phyloP scores from a whole-genome alignment of 805 yeast genomes.

The Tetrapisispora namnaoensis region DNA sequence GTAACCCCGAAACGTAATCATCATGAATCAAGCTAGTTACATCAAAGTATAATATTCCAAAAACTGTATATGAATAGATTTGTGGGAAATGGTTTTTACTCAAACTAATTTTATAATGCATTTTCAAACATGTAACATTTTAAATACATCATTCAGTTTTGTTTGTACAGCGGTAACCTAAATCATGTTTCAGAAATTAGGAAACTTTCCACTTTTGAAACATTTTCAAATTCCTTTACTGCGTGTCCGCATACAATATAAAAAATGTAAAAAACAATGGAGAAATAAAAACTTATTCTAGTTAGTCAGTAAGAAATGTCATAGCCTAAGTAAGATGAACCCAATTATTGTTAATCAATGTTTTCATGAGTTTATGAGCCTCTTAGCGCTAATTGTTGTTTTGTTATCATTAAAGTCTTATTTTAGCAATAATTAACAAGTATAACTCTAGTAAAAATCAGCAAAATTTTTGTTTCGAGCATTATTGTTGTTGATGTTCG shows the following conservation, averaged over 20 bases:
- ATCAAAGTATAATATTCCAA: too few species aligned
- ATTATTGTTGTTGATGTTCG: background rate
- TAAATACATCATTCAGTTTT: background rate
- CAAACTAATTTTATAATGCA: too few species aligned
- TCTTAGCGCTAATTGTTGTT: too few species aligned
- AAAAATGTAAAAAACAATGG: background rate
- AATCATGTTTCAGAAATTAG: background rate
- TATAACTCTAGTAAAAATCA: slow-evolving; percentile 1
- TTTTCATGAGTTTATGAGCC: background rate
- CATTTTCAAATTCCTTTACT: background rate
- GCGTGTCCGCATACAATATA: background rate
- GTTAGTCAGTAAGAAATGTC: background rate
- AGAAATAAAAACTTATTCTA: background rate
- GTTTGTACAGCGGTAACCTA: too few species aligned
- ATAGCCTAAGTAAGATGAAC: too few species aligned
- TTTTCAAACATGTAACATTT: background rate
- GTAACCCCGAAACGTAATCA: background rate
- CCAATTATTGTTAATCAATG: background rate
- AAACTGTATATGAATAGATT: too few species aligned
- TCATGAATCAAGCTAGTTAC: background rate
- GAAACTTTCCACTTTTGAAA: background rate
- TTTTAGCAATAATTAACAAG: too few species aligned
- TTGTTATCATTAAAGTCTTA: too few species aligned
- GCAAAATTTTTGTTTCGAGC: slow-evolving; percentile 1
- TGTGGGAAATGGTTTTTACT: too few species aligned